Percentiles rank a stretch among this genome's conserved stretches.
These are phyloP conservation scores for Lipomyces lipofer DNA, from an alignment of 805 yeast species.

Conservation along the genomic window DNA sequence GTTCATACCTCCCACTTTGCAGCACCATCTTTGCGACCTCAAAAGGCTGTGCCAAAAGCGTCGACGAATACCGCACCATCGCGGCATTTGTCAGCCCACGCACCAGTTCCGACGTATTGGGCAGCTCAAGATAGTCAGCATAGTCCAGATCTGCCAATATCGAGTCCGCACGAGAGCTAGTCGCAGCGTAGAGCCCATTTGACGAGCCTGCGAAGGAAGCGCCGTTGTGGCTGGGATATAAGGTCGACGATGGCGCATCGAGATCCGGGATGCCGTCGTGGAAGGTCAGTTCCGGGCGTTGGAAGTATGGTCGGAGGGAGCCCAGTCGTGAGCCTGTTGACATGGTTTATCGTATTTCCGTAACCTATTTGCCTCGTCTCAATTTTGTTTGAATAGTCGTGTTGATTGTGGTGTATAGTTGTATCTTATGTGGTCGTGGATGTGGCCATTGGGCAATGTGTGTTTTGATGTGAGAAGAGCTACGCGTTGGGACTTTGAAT, in stretches of 20 bases:
- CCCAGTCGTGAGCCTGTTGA: not conserved
- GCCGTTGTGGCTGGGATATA: no score
- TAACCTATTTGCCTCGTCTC: no score
- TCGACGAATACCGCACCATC: conserved; percentile 65
- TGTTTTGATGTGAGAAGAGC: no score
- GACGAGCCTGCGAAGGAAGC: not conserved
- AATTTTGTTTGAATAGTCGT: no score
- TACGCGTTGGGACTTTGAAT: no score
- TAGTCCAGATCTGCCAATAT: conserved; percentile 31
- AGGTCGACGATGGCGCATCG: conserved; percentile 8
- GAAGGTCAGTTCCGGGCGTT: conserved; percentile 27
- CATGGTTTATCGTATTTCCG: no score
- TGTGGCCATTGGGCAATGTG: no score
- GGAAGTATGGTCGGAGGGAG: conserved; percentile 26
- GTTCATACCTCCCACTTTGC: conserved; percentile 64
- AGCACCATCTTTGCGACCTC: conserved; percentile 76
- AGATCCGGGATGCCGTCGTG: conserved; percentile 27
- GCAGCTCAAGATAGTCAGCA: conserved; percentile 31
- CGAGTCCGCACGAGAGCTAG: conserved; percentile 13
- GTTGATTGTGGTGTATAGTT: no score
- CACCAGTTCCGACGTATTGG: conserved; percentile 22
- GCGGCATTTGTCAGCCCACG: conserved; percentile 23
- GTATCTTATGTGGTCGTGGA: no score
- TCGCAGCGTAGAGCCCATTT: not conserved
- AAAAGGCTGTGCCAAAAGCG: conserved; percentile 79